phyloP scores from a whole-genome alignment of 192 early-diverging fungal species.

The Mortierella alpina region DNA sequence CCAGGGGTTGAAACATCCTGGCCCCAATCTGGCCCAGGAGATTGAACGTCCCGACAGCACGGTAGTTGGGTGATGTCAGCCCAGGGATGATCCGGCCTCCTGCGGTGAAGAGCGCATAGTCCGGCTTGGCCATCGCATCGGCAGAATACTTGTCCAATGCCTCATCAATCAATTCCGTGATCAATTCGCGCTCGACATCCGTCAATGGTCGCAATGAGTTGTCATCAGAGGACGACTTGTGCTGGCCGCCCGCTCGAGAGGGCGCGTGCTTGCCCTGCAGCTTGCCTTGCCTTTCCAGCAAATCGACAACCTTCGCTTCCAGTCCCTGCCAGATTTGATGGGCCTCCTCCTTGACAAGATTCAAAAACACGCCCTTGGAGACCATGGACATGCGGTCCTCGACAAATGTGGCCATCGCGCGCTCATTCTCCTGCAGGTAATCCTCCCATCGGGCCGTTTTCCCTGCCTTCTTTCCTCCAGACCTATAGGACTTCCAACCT shows the following conservation, averaged over 20 bases:
- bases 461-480: constrained; percentile 18
- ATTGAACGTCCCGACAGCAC: constrained; percentile 27
- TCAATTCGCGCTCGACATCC: constrained; percentile 40
- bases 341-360: constrained; percentile 34
- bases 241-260: not conserved
- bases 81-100: constrained; percentile 72
- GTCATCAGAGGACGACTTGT: not conserved
- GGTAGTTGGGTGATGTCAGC: constrained; percentile 71
- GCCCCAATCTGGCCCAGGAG: constrained; percentile 39
- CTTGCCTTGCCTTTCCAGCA: constrained; percentile 41
- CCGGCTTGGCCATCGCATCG: constrained; percentile 66
- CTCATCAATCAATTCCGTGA: constrained; percentile 65
- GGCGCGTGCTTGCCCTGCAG: constrained; percentile 28
- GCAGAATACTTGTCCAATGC: constrained; percentile 70
- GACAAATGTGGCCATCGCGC: constrained; percentile 24
- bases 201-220: constrained; percentile 11
- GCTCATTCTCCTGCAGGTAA: constrained; percentile 36
- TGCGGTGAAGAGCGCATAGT: constrained; percentile 75
- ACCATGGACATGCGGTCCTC: constrained; percentile 41
- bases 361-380: constrained; percentile 27
- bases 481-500: not conserved
- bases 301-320: constrained; percentile 33
- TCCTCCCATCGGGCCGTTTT: constrained; percentile 19
- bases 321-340: constrained; percentile 38
- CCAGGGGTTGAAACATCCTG: constrained; percentile 49